These are phyloP conservation scores for Trichoderma erinaceum DNA, from an alignment of 495 filamentous ascomycete species.

Conservation along the genomic window DNA sequence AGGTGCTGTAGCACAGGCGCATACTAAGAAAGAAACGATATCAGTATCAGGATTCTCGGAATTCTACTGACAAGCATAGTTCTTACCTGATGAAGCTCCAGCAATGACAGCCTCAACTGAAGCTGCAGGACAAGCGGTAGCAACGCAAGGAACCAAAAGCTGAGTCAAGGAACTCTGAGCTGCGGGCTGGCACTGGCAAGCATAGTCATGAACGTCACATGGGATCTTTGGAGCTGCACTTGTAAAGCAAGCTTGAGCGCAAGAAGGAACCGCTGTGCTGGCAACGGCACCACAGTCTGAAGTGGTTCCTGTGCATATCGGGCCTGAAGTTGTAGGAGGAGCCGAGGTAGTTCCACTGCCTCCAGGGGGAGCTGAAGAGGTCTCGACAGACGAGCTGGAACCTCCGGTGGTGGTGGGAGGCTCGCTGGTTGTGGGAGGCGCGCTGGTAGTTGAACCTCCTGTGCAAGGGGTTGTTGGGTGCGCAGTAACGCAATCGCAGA, in stretches of 20 bases:
- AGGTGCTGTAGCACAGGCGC: conserved; percentile 6
- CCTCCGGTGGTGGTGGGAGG: neutral
- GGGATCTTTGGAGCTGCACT: conserved; percentile 16
- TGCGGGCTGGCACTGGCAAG: conserved; percentile 21
- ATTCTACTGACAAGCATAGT: neutral
- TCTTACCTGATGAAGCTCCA: conserved; percentile 13
- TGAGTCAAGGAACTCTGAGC: conserved; percentile 17
- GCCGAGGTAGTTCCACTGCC: neutral
- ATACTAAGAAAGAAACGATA: neutral
- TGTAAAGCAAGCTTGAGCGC: conserved; percentile 22
- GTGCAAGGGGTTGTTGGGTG: neutral
- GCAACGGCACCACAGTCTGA: conserved; percentile 17
- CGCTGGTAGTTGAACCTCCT: neutral
- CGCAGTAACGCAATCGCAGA: conserved; percentile 15
- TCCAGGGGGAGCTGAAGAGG: neutral
- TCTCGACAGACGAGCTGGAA: neutral
- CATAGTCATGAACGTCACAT: conserved; percentile 19
- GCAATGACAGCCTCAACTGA: conserved; percentile 21
- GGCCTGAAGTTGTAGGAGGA: neutral
- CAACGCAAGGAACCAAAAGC: conserved; percentile 21
- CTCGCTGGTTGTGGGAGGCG: neutral
- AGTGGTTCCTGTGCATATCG: too few species aligned
- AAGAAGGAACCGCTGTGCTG: conserved; percentile 17
- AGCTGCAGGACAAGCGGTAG: conserved; percentile 19
- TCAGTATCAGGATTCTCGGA: neutral